Evolutionary conservation across 305 asterid species (phyloP).

Genomic region (Ilex paraguariensis): DNA sequence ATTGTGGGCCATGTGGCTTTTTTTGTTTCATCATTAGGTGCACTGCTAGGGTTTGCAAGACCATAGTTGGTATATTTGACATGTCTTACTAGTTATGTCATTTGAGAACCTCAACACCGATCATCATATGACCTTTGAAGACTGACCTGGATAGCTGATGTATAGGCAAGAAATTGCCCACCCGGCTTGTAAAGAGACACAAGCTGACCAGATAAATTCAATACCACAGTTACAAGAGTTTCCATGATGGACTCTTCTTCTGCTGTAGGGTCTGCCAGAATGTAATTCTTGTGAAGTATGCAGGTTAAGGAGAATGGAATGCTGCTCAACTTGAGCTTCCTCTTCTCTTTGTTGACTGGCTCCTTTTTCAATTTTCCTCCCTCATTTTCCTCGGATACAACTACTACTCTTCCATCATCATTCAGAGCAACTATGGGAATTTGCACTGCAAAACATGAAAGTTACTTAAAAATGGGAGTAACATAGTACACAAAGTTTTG

Average conservation of each 20-base stretch:
- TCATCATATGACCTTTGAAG: not conserved
- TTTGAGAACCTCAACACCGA: not conserved
- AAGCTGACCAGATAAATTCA: slow-evolving; percentile 66
- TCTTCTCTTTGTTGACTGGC: slow-evolving; percentile 70
- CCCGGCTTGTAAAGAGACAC: slow-evolving; percentile 83
- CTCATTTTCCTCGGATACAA: slow-evolving; percentile 61
- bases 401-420: slow-evolving; percentile 77
- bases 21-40: no score
- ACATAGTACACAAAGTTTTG: no score
- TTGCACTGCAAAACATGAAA: slow-evolving; percentile 49
- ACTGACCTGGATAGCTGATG: slow-evolving; percentile 68
- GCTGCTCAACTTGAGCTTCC: slow-evolving; percentile 51
- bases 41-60: no score
- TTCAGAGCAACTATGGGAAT: slow-evolving; percentile 73
- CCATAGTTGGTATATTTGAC: not conserved
- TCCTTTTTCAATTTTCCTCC: slow-evolving; percentile 49
- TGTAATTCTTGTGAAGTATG: slow-evolving; percentile 76
- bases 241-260: slow-evolving; percentile 95
- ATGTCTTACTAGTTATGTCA: not conserved
- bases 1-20: no score
- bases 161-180: slow-evolving; percentile 62
- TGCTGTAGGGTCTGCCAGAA: slow-evolving; percentile 83
- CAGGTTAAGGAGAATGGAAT: slow-evolving; percentile 73
- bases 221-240: slow-evolving; percentile 63
- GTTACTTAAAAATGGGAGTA: no score